These are phyloP conservation scores for Dothideomycetidae sp. DNA, from an alignment of 2,329 filamentous ascomycete genomes.

Conservation along the genomic window DNA sequence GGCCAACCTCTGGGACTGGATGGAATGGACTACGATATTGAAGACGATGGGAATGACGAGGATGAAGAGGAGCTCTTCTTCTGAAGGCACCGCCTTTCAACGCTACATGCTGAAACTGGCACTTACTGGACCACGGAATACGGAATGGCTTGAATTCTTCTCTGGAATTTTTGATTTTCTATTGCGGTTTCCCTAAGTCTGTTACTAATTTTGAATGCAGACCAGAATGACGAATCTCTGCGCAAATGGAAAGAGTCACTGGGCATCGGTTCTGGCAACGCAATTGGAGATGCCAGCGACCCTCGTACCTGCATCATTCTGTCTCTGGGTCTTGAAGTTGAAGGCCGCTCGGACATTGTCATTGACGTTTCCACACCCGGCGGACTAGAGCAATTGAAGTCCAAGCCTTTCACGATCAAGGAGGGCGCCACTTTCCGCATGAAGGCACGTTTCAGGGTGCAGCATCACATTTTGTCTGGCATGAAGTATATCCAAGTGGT, in stretches of 20 bases:
- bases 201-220: conserved; percentile 23
- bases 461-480: conserved; percentile 90
- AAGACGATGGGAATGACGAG: too few species aligned
- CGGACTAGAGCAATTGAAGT: conserved; percentile 64
- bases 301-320: conserved; percentile 86
- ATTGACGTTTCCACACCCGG: conserved; percentile 70
- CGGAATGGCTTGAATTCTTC: too few species aligned
- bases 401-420: conserved; percentile 94
- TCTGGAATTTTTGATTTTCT: too few species aligned
- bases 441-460: conserved; percentile 86
- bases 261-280: conserved; percentile 54
- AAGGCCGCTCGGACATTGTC: conserved; percentile 69
- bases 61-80: too few species aligned
- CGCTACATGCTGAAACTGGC: too few species aligned
- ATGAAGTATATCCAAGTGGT: conserved; percentile 92
- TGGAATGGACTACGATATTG: too few species aligned
- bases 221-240: conserved; percentile 75
- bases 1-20: too few species aligned
- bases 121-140: too few species aligned
- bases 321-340: conserved; percentile 73
- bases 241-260: conserved; percentile 96
- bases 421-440: conserved; percentile 89
- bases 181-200: too few species aligned
- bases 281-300: conserved; percentile 47
- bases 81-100: too few species aligned